Base-by-base conservation (phyloP, 106 monocot genomes). In the Gastrodia elata region DNA sequence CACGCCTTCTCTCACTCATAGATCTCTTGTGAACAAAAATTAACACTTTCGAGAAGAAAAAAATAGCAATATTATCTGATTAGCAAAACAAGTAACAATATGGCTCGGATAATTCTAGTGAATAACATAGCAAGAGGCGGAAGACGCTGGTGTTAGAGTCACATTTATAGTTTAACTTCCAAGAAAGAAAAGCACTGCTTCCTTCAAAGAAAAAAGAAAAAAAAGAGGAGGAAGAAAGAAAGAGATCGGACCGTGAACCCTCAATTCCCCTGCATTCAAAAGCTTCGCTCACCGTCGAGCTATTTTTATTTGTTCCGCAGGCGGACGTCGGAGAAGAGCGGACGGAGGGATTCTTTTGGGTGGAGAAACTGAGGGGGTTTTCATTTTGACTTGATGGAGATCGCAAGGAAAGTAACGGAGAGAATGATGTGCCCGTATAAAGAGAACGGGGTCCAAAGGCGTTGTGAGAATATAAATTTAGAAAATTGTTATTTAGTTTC, bases 201-300 rank as follows among this genome's bases (percentile, higher is more conserved):
- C 32, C 30, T 61, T 28, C 28, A 30, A 25, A 18, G 8, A 57
- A 8, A 57, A 11, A 14, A 2, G 6, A 11, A 61, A 30, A 61
- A 13, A 61, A 20, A 61, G 30, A 10, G 9, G 61, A 30, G 30
- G 32, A 6, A 67, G 37, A 37, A 7, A 67, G 67, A 37, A 11
- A 67, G 67, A 67, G 37, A 67, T 67, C 67, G 67, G 67, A 67
- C 67, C 67, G 37, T 67, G 36, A 67, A 67, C 36, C 36, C 67
- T 67, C 67, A 67, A 67, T 67, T 67, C 67, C 67, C 67, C 67
- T 16, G 67, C 37, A 38, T 34, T 37, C 36, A n/a, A 15, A 27
- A 37, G 36, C 67, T 34, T 35, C 37, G 16, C 0, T 37, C 67
- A n/a, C n/a, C n/a, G n/a, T 37, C n/a, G n/a, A 37, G 67, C 67